Evolutionary conservation across 2,329 filamentous ascomycete genomes (phyloP).

Genomic region (Teratosphaeria destructans): DNA sequence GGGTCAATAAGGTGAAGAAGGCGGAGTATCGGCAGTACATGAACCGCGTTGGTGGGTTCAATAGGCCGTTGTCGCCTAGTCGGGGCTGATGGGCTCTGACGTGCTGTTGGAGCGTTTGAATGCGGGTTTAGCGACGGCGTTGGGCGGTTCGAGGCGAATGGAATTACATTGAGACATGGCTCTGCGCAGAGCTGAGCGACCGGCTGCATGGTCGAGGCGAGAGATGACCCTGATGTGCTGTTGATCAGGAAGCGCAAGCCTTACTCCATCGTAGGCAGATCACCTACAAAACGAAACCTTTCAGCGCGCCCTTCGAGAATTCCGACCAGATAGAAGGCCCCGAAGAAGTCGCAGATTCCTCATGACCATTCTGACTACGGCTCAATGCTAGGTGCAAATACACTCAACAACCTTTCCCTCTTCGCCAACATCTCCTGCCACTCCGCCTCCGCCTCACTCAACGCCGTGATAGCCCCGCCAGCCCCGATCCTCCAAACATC

Average conservation of each 20-base stretch:
- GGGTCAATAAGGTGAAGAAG: conserved; percentile 84
- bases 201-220: no score
- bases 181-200: no score
- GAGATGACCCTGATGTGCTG: no score
- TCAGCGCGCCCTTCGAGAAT: no score
- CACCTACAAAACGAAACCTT: no score
- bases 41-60: conserved; percentile 74
- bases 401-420: conserved; percentile 18
- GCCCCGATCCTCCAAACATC: conserved; percentile 70
- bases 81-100: conserved; percentile 28
- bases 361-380: background rate
- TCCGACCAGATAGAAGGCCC: no score
- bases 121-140: background rate
- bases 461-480: conserved; percentile 77
- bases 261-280: background rate
- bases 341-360: background rate
- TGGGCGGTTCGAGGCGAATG: background rate
- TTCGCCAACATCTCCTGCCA: conserved; percentile 70
- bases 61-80: conserved; percentile 49
- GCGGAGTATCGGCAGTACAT: conserved; percentile 96
- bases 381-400: background rate
- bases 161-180: no score
- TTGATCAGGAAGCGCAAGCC: no score
- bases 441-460: conserved; percentile 72
- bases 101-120: background rate